Percentiles rank a stretch among this genome's conserved stretches.
phyloP scores from a whole-genome alignment of 2,329 filamentous ascomycete species.

The Parascedosporium putredinis region DNA sequence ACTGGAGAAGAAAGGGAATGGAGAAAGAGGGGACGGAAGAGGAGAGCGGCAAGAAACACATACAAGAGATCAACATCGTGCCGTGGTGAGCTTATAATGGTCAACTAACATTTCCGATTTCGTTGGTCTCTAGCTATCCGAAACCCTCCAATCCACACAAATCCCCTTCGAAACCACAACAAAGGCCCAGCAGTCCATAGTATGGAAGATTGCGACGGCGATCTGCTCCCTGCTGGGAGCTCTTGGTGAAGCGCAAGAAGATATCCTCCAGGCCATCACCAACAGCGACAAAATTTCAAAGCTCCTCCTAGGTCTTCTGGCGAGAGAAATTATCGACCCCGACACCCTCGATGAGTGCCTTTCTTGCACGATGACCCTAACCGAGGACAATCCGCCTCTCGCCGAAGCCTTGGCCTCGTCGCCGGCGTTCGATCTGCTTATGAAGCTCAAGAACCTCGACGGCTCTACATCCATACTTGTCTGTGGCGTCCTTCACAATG shows the following conservation, averaged over 20 bases:
- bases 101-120: neutral
- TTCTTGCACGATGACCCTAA: constrained; percentile 43
- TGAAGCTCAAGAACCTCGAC: constrained; percentile 35
- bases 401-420: constrained; percentile 43
- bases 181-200: constrained; percentile 41
- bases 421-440: constrained; percentile 38
- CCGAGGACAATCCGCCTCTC: constrained; percentile 48
- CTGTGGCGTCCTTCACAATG: constrained; percentile 52
- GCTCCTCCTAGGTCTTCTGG: constrained; percentile 44
- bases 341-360: constrained; percentile 31
- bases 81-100: no score
- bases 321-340: constrained; percentile 26
- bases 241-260: constrained; percentile 48
- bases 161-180: constrained; percentile 34
- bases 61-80: no score
- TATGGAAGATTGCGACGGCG: constrained; percentile 44
- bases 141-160: constrained; percentile 30
- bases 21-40: no score
- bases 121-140: constrained; percentile 25
- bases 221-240: constrained; percentile 41
- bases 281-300: constrained; percentile 35
- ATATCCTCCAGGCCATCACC: constrained; percentile 45
- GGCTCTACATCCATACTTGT: constrained; percentile 42
- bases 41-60: no score
- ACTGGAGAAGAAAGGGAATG: no score